A percentile compares a stretch with the other conserved stretches of the same genome.
phyloP scores from a whole-genome alignment of 805 yeast species.

The Cyberlindnera maclurae region DNA sequence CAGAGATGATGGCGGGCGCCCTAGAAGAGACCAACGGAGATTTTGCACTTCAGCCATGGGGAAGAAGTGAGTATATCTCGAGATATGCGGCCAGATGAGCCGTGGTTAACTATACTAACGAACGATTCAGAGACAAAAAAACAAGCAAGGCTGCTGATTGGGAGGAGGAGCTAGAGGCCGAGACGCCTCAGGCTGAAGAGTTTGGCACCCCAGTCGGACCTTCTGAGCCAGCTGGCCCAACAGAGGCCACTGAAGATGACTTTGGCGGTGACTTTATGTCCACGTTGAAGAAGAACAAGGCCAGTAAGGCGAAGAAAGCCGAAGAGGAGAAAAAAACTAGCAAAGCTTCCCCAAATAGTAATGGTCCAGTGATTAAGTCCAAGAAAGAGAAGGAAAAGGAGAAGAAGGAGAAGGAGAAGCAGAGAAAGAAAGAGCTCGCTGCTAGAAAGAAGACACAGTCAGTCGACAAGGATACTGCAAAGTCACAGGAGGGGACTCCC shows the following conservation, averaged over 20 bases:
- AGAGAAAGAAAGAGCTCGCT: slow-evolving; percentile 84
- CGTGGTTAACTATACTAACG: neutral
- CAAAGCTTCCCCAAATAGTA: slow-evolving; percentile 31
- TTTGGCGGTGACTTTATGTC: slow-evolving; percentile 70
- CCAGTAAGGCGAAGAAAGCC: slow-evolving; percentile 63
- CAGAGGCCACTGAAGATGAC: slow-evolving; percentile 32
- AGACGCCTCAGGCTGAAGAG: slow-evolving; percentile 47
- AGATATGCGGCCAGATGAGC: too few relatives aligned
- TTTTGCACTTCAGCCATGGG: slow-evolving; percentile 5
- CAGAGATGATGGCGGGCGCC: neutral
- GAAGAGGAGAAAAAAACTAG: slow-evolving; percentile 38
- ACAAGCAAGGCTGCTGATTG: slow-evolving; percentile 65
- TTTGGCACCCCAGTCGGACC: slow-evolving; percentile 29
- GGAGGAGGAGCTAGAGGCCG: slow-evolving; percentile 66
- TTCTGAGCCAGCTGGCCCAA: slow-evolving; percentile 24
- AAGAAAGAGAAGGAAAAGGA: slow-evolving; percentile 95
- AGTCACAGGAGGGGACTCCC: slow-evolving; percentile 22
- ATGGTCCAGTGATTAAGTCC: slow-evolving; percentile 69
- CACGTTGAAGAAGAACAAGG: slow-evolving; percentile 72
- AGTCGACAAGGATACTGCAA: slow-evolving; percentile 1
- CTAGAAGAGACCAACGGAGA: too few relatives aligned
- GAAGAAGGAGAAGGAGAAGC: slow-evolving; percentile 88
- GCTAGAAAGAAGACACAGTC: slow-evolving; percentile 62
- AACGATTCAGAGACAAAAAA: slow-evolving; percentile 45
- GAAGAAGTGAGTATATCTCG: slow-evolving; percentile 12